These are phyloP conservation scores for Thalassiosira sp. DNA, from an alignment of 352 stramenopile species.

Conservation along the genomic window DNA sequence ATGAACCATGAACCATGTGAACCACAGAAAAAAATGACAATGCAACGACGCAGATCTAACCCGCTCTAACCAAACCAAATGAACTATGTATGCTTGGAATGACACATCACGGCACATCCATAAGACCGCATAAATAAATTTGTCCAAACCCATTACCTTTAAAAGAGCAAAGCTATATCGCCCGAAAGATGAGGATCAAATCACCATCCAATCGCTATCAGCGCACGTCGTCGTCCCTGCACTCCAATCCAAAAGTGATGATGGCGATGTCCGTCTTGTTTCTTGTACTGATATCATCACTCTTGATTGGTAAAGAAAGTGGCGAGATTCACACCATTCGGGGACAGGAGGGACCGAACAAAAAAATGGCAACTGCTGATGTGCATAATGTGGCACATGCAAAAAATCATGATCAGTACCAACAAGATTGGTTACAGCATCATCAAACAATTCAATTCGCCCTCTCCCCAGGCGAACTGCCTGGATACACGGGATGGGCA, in stretches of 20 bases:
- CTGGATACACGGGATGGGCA: slow-evolving; percentile 74
- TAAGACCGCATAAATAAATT: too few species aligned
- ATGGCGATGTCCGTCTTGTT: background rate
- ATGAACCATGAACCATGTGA: too few species aligned
- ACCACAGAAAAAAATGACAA: too few species aligned
- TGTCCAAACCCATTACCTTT: too few species aligned
- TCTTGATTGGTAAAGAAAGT: slow-evolving; percentile 8
- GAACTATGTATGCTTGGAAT: too few species aligned
- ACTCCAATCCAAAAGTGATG: slow-evolving; percentile 1
- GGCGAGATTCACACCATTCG: slow-evolving; percentile 15
- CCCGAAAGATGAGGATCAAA: slow-evolving; percentile 8
- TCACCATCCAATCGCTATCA: background rate
- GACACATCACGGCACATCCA: too few species aligned
- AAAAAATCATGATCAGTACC: background rate
- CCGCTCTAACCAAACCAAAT: too few species aligned
- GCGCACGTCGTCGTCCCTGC: background rate
- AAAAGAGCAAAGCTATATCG: too few species aligned
- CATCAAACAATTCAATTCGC: slow-evolving; percentile 32
- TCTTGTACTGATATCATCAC: background rate
- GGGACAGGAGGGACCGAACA: background rate
- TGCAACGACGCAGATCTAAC: too few species aligned
- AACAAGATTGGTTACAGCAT: background rate
- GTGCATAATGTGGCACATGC: background rate
- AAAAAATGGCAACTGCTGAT: background rate
- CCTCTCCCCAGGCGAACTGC: slow-evolving; percentile 58